Evolutionary conservation across 495 filamentous ascomycete genomes (phyloP).

Genomic region (Penicillium bialowiezense): DNA sequence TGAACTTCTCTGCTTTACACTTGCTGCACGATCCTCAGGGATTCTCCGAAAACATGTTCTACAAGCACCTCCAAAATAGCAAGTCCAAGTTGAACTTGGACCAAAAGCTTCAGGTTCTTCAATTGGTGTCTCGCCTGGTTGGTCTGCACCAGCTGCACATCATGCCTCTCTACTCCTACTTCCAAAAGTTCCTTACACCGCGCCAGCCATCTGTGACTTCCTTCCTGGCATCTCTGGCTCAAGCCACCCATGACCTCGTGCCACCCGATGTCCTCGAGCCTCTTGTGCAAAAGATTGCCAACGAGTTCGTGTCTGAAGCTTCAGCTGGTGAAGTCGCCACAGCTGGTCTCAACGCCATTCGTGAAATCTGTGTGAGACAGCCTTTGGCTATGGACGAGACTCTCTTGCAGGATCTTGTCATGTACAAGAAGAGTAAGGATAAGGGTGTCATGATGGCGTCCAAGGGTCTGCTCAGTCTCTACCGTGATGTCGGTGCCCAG

Average conservation of each 20-base stretch:
- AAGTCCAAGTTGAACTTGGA: slow-evolving; percentile 89
- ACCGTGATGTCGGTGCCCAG: slow-evolving; percentile 83
- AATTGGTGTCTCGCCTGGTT: slow-evolving; percentile 85
- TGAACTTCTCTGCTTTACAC: slow-evolving; percentile 99
- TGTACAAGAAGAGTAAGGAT: slow-evolving; percentile 96
- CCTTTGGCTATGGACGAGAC: slow-evolving; percentile 95
- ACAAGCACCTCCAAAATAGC: slow-evolving; percentile 81
- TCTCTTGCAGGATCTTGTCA: slow-evolving; percentile 89
- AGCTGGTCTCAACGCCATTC: slow-evolving; percentile 90
- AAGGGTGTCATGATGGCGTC: slow-evolving; percentile 98
- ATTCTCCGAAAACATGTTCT: slow-evolving; percentile 87
- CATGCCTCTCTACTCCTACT: slow-evolving; percentile 82
- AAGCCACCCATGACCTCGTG: slow-evolving; percentile 85
- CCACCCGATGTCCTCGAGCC: slow-evolving; percentile 93
- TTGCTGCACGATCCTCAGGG: slow-evolving; percentile 93
- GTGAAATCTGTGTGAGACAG: slow-evolving; percentile 88
- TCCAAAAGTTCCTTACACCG: slow-evolving; percentile 80
- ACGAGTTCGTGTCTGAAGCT: slow-evolving; percentile 96
- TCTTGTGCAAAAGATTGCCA: slow-evolving; percentile 90
- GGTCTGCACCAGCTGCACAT: slow-evolving; percentile 89
- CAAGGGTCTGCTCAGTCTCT: slow-evolving; percentile 83
- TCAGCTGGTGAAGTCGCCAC: slow-evolving; percentile 86
- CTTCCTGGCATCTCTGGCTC: slow-evolving; percentile 88
- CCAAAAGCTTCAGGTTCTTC: slow-evolving; percentile 81
- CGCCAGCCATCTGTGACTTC: slow-evolving; percentile 91